A percentile compares a stretch with the other conserved stretches of the same genome.
Conservation (phyloP, 169 alveolate genomes). For the Babesia ovata region DNA sequence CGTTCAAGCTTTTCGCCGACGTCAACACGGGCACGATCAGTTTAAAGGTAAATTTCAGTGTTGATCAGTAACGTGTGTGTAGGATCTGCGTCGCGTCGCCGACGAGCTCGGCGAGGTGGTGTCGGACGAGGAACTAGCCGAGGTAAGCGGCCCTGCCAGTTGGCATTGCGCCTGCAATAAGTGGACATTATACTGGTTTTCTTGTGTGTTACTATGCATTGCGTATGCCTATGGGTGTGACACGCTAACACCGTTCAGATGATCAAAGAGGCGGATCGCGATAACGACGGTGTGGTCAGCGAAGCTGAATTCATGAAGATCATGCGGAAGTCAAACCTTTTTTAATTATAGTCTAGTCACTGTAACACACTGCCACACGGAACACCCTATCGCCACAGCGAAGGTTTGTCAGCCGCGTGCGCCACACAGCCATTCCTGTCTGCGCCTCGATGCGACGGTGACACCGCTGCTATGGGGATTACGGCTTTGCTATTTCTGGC, state of each 20-base stretch:
- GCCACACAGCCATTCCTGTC: background rate
- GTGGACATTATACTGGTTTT: background rate
- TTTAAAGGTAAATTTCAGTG: conserved; percentile 77
- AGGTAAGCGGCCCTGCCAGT: conserved; percentile 49
- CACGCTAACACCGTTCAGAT: conserved; percentile 78
- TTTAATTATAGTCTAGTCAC: conserved; percentile 63
- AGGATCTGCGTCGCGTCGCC: conserved; percentile 95
- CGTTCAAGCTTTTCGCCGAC: conserved; percentile 95
- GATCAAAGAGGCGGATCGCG: conserved; percentile 98
- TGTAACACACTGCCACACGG: background rate
- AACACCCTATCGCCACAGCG: background rate
- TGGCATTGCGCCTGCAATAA: background rate
- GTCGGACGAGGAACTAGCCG: conserved; percentile 96
- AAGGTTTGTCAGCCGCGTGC: no score
- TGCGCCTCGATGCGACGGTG: background rate
- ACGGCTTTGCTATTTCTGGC: background rate
- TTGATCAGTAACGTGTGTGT: conserved; percentile 6
- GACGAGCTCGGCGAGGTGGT: conserved; percentile 97
- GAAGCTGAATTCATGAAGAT: conserved; percentile 97
- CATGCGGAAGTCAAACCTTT: conserved; percentile 96
- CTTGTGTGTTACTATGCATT: background rate
- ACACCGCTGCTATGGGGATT: conserved; percentile 14
- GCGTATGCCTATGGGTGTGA: background rate
- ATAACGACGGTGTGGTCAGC: conserved; percentile 96
- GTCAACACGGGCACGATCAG: conserved; percentile 94